phyloP scores from a whole-genome alignment of 805 yeast genomes.

The Candida boidinii region DNA sequence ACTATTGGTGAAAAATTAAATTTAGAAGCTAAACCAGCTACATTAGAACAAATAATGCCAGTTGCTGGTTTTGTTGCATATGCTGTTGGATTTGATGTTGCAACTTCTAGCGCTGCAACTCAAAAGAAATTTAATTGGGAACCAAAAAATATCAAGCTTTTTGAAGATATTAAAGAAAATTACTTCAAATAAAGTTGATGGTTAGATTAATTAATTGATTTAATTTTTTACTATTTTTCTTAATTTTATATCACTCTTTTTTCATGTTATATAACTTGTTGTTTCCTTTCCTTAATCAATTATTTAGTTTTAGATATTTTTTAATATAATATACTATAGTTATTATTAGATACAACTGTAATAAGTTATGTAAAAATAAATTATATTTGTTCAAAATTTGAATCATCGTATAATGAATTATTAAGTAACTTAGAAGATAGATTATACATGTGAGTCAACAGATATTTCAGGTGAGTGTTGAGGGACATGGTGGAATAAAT shows the following conservation, averaged over 20 bases:
- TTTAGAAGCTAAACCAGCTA: conserved; percentile 9
- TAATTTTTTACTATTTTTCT: background rate
- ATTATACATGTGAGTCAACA: too few relatives aligned
- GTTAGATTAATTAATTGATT: background rate
- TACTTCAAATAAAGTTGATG: conserved; percentile 2
- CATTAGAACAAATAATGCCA: conserved; percentile 4
- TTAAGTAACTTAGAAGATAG: background rate
- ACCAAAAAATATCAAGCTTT: conserved; percentile 12
- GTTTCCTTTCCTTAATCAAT: background rate
- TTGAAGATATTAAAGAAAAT: conserved; percentile 17
- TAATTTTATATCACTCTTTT: background rate
- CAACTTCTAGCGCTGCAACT: conserved; percentile 12
- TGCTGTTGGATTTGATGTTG: conserved; percentile 6
- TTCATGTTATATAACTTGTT: too few relatives aligned
- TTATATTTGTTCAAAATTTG: too few relatives aligned
- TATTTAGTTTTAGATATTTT: background rate
- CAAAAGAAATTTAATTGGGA: conserved; percentile 18
- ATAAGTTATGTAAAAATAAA: too few relatives aligned
- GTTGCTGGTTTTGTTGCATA: conserved; percentile 8
- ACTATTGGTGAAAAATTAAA: conserved; percentile 14
- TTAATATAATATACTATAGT: background rate
- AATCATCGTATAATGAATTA: background rate
- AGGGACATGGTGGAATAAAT: too few relatives aligned
- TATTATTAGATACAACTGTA: background rate
- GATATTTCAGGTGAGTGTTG: too few relatives aligned